Evolutionary conservation across 2,329 filamentous ascomycete genomes (phyloP), one percentile per base, ranked within the genome.

Genomic region (Fusarium metavorans): DNA sequence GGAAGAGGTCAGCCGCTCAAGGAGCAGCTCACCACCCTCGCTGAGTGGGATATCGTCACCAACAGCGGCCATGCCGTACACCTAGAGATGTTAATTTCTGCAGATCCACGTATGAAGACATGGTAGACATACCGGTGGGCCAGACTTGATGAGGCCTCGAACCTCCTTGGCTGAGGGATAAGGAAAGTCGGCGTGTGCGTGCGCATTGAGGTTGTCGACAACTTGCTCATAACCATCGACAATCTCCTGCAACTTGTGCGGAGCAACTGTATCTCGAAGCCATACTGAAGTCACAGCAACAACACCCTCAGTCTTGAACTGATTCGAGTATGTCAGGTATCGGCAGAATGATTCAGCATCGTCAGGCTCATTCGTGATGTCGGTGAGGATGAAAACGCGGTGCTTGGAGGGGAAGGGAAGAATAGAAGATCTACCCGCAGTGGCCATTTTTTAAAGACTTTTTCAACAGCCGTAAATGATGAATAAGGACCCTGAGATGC

Each of bases 291-390:
- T 87, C 25, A 79, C 80, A 8, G 85, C 85, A 1, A 85, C 83
- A 11, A 87, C 73, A 5, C 84, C 86, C 52, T 85, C 80, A 2
- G 83, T 85, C 14, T 82, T 76, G 71, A 87, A 86, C 69, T 87
- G 81, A 67, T 87, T 86, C 6, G 82, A 77, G 69, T 87, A 87
- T 0, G 84, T 77, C 5, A 87, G 79, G 66, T 84, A 85, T 2
- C 86, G 83, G 14, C 83, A 82, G n/a, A 87, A 76, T 1, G 84
- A 86, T 68, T 85, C 81, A 4, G 82, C 80, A 73, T 87, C 85
- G 64, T 87, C 85, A 1, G 84, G 85, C 68, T 87, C 85, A 72
- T 86, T 86, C 43, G 83, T 83, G 67, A 86, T 86, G 56, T 87
- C 84, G 9, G 83, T 82, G n/a, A 85, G 60, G 54, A 86, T 82